Evolutionary conservation across 2,329 filamentous ascomycete genomes (phyloP), one percentile per base, ranked within the genome.

Genomic region (Polytolypa hystricis): DNA sequence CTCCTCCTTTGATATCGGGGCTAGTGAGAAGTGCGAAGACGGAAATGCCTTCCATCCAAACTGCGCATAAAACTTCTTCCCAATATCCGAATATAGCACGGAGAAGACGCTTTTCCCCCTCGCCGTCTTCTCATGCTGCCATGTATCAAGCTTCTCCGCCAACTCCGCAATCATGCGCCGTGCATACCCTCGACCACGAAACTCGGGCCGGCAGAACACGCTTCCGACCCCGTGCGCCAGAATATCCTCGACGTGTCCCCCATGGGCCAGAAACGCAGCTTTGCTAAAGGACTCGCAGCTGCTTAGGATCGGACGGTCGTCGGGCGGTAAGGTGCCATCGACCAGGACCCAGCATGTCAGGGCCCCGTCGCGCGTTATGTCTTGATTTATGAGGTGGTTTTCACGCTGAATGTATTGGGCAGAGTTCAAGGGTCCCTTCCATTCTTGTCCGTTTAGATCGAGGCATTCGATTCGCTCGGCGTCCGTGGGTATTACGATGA

Each of bases 1-100:
- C 17, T 47, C 40, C 12, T 46, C 48, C 27, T 47, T 47, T 4
- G 49, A 42, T 10, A 59, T 43, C 1, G 71, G 65, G 9, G 66
- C 61, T 38, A 93, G 71, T 20, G 71, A 67, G 29, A 93, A 67
- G 55, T 94, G 86, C 1, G 71, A 67, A 40, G 83, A 89, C 14
- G 73, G 67, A 49, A 81, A 87, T 0, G 77, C 70, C 33, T 75
- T 69, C 87, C 87, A 95, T 30, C 85, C 85, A 44, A 76, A 69
- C 20, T 67, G 69, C 3, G 80, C 73, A 61, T 95, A 95, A 60
- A 86, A 95, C 26, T 66, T 64, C 65, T 84, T 81, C 14, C 87
- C 84, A 45, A 93, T 86, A 50, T 93, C 84, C 6, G 85, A 93
- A 59, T 79, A 94, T 6, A 95, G 67, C 5, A 93, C 73, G 1